These are phyloP conservation scores for Prototheca wickerhamii DNA, from an alignment of 163 green algal species.

Conservation along the genomic window DNA sequence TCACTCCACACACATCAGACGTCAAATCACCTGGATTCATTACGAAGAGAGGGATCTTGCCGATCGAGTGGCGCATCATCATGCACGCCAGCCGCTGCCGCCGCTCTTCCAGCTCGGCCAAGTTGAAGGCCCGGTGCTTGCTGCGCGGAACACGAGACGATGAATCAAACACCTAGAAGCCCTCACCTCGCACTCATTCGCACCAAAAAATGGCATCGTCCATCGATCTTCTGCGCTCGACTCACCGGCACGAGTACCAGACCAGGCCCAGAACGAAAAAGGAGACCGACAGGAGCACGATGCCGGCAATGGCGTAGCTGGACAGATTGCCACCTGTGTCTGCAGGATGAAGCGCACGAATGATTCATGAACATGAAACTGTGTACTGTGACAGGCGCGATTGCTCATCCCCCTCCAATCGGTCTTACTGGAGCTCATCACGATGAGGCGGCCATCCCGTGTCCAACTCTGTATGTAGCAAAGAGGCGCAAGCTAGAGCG, in stretches of 20 bases:
- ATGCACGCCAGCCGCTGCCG: not conserved
- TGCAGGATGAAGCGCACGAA: too few relatives aligned
- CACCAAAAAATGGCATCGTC: not conserved
- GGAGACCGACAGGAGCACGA: not conserved
- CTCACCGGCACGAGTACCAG: conserved; percentile 1
- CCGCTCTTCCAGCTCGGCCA: not conserved
- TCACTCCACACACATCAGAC: not conserved
- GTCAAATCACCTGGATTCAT: not conserved
- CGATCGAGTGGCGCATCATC: not conserved
- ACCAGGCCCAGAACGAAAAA: not conserved
- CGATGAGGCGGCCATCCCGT: too few relatives aligned
- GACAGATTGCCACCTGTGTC: too few relatives aligned
- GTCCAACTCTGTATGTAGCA: too few relatives aligned
- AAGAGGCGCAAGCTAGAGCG: too few relatives aligned
- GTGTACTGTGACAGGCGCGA: not conserved
- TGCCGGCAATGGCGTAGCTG: not conserved
- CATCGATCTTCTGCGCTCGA: too few relatives aligned
- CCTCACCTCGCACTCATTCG: too few relatives aligned
- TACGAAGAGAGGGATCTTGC: not conserved
- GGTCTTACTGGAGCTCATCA: not conserved
- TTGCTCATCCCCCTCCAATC: not conserved
- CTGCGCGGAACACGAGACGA: not conserved
- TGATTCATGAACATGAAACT: not conserved
- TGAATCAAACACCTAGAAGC: not conserved
- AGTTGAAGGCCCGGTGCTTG: not conserved